Conservation (phyloP, 2,329 filamentous ascomycete genomes). For the Cladosporium cucumerinum region DNA sequence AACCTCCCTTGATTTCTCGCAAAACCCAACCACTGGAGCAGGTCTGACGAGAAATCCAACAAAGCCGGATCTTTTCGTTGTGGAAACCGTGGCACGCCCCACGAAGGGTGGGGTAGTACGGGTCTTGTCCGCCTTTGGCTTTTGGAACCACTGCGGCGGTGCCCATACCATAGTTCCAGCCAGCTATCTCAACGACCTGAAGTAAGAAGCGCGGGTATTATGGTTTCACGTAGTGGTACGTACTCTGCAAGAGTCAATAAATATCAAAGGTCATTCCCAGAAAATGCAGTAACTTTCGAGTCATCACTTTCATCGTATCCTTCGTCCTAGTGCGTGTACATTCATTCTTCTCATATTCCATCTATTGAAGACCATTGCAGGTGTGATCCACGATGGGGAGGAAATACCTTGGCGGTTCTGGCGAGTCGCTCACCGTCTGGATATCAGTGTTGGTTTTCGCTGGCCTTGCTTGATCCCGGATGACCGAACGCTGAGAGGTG, state of each 20-base stretch:
- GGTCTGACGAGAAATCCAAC: not conserved
- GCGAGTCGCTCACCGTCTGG: conserved; percentile 51
- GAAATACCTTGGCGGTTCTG: conserved; percentile 51
- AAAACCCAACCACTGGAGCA: not conserved
- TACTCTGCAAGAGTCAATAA: conserved; percentile 4
- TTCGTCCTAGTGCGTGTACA: not conserved
- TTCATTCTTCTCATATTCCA: not conserved
- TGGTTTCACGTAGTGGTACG: not conserved
- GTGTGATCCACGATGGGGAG: conserved; percentile 39
- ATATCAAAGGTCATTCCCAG: not conserved
- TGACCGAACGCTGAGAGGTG: not conserved
- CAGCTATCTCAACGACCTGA: not conserved
- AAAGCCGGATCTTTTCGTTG: not conserved
- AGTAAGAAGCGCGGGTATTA: not conserved
- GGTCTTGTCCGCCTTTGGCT: not conserved
- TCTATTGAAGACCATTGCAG: not conserved
- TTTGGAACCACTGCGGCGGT: not conserved
- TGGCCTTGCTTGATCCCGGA: not conserved
- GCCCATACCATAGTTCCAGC: not conserved
- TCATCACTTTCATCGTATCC: not conserved
- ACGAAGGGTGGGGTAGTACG: conserved; percentile 1
- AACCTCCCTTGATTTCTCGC: not conserved
- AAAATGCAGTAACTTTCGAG: not conserved
- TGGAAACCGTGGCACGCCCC: not conserved
- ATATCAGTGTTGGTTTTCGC: conserved; percentile 41